These are phyloP conservation scores for Stenocarpella maydis DNA, from an alignment of 2,329 filamentous ascomycete species.

Conservation along the genomic window DNA sequence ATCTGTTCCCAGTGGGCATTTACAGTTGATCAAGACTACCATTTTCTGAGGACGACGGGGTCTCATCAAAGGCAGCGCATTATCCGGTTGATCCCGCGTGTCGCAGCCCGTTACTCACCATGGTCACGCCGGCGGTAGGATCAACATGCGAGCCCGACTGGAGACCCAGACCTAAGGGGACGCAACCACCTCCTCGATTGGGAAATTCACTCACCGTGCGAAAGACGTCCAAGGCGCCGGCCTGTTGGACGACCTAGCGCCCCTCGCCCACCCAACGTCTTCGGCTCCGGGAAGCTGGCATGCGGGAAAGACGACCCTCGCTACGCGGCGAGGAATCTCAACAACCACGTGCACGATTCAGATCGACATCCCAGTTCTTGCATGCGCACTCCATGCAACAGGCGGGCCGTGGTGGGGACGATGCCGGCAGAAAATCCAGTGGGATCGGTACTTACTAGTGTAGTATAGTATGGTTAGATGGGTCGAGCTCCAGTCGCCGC, in stretches of 20 bases:
- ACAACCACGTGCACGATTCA: constrained; percentile 25
- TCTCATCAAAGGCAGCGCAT: not conserved
- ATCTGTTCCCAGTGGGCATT: not conserved
- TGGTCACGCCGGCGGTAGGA: constrained; percentile 6
- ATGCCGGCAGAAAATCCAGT: not conserved
- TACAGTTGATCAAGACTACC: too few relatives aligned
- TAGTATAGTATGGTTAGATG: not conserved
- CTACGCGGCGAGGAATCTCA: constrained; percentile 14
- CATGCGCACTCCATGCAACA: constrained; percentile 19
- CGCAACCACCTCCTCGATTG: not conserved
- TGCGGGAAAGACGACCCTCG: constrained; percentile 9
- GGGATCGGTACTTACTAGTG: not conserved
- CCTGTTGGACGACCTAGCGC: constrained; percentile 1
- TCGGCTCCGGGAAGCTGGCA: constrained; percentile 23
- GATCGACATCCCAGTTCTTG: constrained; percentile 19
- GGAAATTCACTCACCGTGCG: constrained; percentile 8
- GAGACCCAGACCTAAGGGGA: not conserved
- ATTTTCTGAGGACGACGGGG: not conserved
- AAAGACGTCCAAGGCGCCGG: constrained; percentile 2
- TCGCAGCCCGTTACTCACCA: not conserved
- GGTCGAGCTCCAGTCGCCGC: not conserved
- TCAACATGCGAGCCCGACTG: constrained; percentile 4
- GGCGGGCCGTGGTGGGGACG: constrained; percentile 24
- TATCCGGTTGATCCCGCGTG: not conserved
- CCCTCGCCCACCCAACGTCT: not conserved